phyloP scores from a whole-genome alignment of 306 rosid genomes.

The Senna tora region DNA sequence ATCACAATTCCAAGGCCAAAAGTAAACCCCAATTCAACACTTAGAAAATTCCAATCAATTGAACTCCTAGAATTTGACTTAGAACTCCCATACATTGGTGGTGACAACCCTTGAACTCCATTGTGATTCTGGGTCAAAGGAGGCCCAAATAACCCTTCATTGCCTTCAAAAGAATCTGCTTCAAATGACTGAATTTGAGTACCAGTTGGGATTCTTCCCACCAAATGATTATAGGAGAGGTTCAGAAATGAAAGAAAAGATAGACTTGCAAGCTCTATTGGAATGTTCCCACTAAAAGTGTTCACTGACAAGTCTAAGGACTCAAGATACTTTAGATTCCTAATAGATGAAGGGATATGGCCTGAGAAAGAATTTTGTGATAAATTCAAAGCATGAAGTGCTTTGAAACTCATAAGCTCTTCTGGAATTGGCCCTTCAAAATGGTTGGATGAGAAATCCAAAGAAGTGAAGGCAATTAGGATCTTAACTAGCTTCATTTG shows the following conservation, averaged over 20 bases:
- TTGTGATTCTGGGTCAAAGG: conserved; percentile 19
- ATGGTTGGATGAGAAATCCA: conserved; percentile 50
- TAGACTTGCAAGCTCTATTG: conserved; percentile 29
- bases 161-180: conserved; percentile 14
- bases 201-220: conserved; percentile 31
- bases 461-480: background rate
- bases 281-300: conserved; percentile 34
- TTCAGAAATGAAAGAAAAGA: conserved; percentile 35
- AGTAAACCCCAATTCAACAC: conserved; percentile 39
- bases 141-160: conserved; percentile 35
- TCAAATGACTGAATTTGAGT: conserved; percentile 34
- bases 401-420: conserved; percentile 28
- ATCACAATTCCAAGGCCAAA: conserved; percentile 41
- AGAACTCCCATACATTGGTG: background rate
- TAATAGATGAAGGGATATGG: conserved; percentile 27
- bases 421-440: conserved; percentile 47
- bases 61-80: background rate
- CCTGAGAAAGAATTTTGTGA: conserved; percentile 42
- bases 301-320: conserved; percentile 49
- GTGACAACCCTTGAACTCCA: background rate
- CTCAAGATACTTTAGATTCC: conserved; percentile 37
- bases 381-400: conserved; percentile 34
- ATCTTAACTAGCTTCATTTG: conserved; percentile 27
- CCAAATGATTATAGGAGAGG: conserved; percentile 41
- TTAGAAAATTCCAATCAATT: conserved; percentile 36